Conservation (phyloP, 1,139 yeast species). For the Candida gigantensis region DNA sequence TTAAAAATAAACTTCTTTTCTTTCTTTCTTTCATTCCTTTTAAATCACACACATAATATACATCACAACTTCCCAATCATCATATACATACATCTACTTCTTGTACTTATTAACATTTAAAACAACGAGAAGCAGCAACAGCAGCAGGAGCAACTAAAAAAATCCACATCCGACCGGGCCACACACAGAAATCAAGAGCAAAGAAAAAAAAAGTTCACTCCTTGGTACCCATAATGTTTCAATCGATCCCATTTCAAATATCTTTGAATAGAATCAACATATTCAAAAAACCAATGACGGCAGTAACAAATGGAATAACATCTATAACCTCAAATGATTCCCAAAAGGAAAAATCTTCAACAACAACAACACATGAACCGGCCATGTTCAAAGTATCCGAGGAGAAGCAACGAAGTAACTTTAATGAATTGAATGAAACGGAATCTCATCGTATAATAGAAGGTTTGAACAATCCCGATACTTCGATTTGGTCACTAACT, state of each 20-base stretch:
- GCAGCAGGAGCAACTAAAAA: not conserved
- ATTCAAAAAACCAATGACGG: conserved; percentile 11
- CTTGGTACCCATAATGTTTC: conserved; percentile 5
- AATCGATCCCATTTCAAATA: conserved; percentile 1
- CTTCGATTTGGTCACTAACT: conserved; percentile 25
- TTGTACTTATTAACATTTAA: no score
- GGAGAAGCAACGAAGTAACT: conserved; percentile 16
- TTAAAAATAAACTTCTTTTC: no score
- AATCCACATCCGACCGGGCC: no score
- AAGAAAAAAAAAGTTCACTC: not conserved
- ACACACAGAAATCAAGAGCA: not conserved
- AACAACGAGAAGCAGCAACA: no score
- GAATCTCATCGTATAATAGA: conserved; percentile 21
- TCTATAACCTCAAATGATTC: conserved; percentile 2
- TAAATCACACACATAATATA: no score
- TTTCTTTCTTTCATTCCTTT: no score
- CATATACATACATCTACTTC: no score
- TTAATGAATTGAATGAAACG: conserved; percentile 17
- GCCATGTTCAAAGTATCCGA: conserved; percentile 7
- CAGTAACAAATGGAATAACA: conserved; percentile 5
- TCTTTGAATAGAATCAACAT: conserved; percentile 12
- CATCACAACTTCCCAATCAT: no score
- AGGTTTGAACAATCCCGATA: conserved; percentile 17
- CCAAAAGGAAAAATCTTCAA: conserved; percentile 1
- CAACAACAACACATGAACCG: conserved; percentile 2